phyloP scores from a whole-genome alignment of 2,329 filamentous ascomycete species.

The Trichoderma sp. region DNA sequence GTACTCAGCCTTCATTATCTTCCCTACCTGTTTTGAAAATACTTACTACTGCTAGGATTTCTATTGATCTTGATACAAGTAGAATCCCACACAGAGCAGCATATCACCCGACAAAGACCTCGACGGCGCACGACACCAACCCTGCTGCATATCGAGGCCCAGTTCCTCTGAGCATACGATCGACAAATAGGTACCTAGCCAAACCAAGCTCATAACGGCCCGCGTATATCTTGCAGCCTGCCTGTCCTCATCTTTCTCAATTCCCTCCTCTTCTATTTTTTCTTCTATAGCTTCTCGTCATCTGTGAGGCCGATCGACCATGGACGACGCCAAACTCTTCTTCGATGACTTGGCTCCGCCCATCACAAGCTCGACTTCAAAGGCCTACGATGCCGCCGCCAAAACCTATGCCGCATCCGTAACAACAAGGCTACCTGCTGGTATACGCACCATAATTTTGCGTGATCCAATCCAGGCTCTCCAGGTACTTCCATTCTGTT shows the following conservation, averaged over 20 bases:
- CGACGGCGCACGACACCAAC: not conserved
- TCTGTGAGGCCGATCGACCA: slow-evolving; percentile 32
- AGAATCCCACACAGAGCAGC: too few relatives aligned
- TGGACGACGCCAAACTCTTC: slow-evolving; percentile 39
- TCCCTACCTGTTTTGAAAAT: not conserved
- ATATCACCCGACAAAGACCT: not conserved
- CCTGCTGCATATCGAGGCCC: not conserved
- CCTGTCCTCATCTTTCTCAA: not conserved
- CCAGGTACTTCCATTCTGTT: slow-evolving; percentile 40
- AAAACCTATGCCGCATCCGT: slow-evolving; percentile 46
- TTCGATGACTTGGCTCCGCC: slow-evolving; percentile 50
- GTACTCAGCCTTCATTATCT: not conserved
- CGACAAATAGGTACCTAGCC: slow-evolving; percentile 2
- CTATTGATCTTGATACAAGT: not conserved
- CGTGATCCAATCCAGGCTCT: slow-evolving; percentile 46
- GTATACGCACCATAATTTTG: slow-evolving; percentile 40
- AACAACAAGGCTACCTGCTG: slow-evolving; percentile 44
- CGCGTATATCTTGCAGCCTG: not conserved
- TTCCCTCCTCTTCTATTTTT: not conserved
- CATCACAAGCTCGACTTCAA: slow-evolving; percentile 36
- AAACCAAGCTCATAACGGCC: not conserved
- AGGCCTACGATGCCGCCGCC: slow-evolving; percentile 47
- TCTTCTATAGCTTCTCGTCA: not conserved
- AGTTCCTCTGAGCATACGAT: slow-evolving; percentile 22
- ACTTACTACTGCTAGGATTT: not conserved